Percentiles rank a stretch among this genome's conserved stretches.
Evolutionary conservation across 2,329 filamentous ascomycete species (phyloP).

Genomic region (Ceratocystis smalleyi): DNA sequence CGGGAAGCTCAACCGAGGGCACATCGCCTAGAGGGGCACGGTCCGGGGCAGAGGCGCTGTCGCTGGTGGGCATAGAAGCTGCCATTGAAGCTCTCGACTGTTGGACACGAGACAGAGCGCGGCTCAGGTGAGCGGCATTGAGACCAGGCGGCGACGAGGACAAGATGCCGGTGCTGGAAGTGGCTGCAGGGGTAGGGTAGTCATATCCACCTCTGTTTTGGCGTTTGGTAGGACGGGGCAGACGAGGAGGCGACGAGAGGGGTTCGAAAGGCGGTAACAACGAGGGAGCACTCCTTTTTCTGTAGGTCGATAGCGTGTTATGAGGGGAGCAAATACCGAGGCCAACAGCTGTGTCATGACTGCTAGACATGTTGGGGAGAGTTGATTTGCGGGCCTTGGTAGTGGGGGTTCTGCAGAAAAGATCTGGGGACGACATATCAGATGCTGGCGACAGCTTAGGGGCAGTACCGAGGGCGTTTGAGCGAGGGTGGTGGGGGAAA

Average conservation of each 20-base stretch:
- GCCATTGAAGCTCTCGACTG: conserved; percentile 4
- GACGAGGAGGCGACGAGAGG: conserved; percentile 58
- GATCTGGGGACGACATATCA: neutral
- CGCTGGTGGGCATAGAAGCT: neutral
- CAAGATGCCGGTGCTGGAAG: conserved; percentile 81
- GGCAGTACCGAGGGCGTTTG: neutral
- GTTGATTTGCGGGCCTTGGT: neutral
- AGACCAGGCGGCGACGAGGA: conserved; percentile 64
- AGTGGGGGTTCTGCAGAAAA: neutral
- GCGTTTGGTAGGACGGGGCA: conserved; percentile 55
- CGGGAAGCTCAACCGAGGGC: conserved; percentile 64
- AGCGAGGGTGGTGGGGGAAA: neutral
- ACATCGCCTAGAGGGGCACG: conserved; percentile 70
- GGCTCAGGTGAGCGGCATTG: conserved; percentile 24
- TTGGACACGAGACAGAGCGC: conserved; percentile 21
- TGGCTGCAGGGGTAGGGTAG: conserved; percentile 88
- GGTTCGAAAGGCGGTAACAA: conserved; percentile 68
- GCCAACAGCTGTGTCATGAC: neutral
- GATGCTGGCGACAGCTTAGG: neutral
- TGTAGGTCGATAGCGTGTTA: conserved; percentile 18
- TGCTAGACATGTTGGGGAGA: neutral
- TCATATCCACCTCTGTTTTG: conserved; percentile 34
- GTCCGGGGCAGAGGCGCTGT: conserved; percentile 29
- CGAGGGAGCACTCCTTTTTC: conserved; percentile 49
- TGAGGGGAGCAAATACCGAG: neutral